Conservation (phyloP, 176 grass and related monocot genomes). For the sorghum (Sorghum bicolor) region DNA sequence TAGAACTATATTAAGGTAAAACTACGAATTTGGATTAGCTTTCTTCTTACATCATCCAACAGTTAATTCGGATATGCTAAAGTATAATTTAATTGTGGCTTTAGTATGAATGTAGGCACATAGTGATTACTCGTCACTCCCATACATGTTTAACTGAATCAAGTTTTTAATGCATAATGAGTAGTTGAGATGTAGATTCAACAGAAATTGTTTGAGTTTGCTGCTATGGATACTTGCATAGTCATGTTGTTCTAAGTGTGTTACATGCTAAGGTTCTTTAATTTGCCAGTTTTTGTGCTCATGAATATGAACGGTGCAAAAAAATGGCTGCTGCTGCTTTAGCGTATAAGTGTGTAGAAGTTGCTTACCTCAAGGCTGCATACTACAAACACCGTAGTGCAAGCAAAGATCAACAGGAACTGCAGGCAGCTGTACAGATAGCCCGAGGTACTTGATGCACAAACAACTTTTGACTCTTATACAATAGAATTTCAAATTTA, state of each 20-base stretch:
- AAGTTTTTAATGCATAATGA: not conserved
- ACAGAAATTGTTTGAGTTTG: slow-evolving; percentile 1
- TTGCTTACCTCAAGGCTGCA: slow-evolving; percentile 79
- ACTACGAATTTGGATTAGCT: not conserved
- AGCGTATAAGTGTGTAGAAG: slow-evolving; percentile 91
- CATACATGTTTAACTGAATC: slow-evolving; percentile 10
- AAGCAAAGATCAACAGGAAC: slow-evolving; percentile 60
- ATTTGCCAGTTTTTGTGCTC: slow-evolving; percentile 73
- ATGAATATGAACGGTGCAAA: slow-evolving; percentile 66
- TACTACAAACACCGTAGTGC: slow-evolving; percentile 70
- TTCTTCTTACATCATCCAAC: slow-evolving; percentile 6
- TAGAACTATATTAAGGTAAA: slow-evolving; percentile 3
- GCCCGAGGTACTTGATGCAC: slow-evolving; percentile 51
- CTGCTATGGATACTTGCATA: not conserved
- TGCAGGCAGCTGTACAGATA: slow-evolving; percentile 55
- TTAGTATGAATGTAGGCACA: not conserved
- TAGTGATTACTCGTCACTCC: not conserved
- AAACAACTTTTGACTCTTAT: slow-evolving; percentile 7
- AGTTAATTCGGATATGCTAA: not conserved
- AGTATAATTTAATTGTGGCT: not conserved
- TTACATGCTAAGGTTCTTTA: slow-evolving; percentile 17
- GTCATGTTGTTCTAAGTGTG: slow-evolving; percentile 8
- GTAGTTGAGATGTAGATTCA: not conserved
- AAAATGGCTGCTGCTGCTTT: slow-evolving; percentile 75
- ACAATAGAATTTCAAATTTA: slow-evolving; percentile 3